Percentiles rank a stretch among this genome's conserved stretches.
phyloP scores from a whole-genome alignment of 495 filamentous ascomycete species.

The Cudoniella acicularis region DNA sequence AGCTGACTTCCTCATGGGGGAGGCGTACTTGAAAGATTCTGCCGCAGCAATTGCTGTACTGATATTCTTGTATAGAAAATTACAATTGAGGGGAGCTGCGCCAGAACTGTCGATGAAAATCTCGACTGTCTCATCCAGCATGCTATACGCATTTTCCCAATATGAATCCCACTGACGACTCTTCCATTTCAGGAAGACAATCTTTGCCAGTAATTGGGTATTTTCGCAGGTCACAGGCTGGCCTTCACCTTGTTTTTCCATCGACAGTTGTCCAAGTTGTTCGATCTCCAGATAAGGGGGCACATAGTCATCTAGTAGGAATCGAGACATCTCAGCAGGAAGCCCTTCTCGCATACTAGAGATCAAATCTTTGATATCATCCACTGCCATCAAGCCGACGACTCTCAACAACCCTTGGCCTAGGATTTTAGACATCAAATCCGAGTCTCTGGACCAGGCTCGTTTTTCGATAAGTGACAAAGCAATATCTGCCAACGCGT shows the following conservation, averaged over 20 bases:
- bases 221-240: too few species aligned
- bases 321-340: too few species aligned
- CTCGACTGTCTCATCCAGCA: not conserved
- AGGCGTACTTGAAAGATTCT: not conserved
- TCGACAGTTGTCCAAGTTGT: too few species aligned
- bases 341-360: too few species aligned
- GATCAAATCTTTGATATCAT: too few species aligned
- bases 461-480: not conserved
- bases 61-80: not conserved
- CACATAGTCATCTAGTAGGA: too few species aligned
- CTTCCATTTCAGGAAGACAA: not conserved
- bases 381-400: not conserved
- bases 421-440: not conserved
- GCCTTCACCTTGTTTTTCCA: too few species aligned
- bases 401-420: not conserved
- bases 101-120: not conserved
- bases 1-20: not conserved
- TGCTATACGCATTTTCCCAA: not conserved
- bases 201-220: not conserved
- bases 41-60: not conserved
- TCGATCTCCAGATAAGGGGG: too few species aligned
- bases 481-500: conserved; percentile 4
- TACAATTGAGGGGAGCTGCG: not conserved
- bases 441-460: not conserved
- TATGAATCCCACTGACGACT: not conserved